A percentile compares a stretch with the other conserved stretches of the same genome.
Conservation (phyloP, 2,329 filamentous ascomycete genomes). For the Alternaria angustiovoidea region DNA sequence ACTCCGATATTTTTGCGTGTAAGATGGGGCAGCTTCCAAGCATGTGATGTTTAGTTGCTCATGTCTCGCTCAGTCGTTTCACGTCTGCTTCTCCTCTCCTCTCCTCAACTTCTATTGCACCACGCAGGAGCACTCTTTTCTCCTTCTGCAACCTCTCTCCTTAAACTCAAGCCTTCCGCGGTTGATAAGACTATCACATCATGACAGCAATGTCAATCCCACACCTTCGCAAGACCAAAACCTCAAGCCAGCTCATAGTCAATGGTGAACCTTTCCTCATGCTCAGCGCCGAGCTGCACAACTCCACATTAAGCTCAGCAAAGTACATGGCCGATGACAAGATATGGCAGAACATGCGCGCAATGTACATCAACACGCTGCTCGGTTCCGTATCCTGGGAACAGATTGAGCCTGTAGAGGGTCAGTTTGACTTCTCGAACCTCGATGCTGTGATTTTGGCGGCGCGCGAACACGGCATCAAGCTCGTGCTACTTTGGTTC, state of each 20-base stretch:
- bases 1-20: not conserved
- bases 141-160: not conserved
- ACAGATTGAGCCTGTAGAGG: constrained; percentile 54
- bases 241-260: constrained; percentile 10
- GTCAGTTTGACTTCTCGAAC: constrained; percentile 50
- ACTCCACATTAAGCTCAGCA: constrained; percentile 12
- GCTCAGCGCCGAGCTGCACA: constrained; percentile 9
- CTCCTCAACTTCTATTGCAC: not conserved
- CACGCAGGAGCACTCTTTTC: not conserved
- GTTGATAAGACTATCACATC: not conserved
- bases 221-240: constrained; percentile 18
- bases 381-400: constrained; percentile 56
- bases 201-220: constrained; percentile 10
- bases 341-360: constrained; percentile 4
- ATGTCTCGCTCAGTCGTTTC: not conserved
- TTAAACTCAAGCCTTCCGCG: not conserved
- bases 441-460: constrained; percentile 49
- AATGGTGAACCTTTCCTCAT: constrained; percentile 10
- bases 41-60: not conserved
- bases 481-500: constrained; percentile 55
- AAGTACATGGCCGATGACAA: constrained; percentile 7
- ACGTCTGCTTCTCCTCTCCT: not conserved
- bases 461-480: constrained; percentile 46
- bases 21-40: not conserved
- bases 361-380: constrained; percentile 51